A percentile compares a stretch with the other conserved stretches of the same genome.
Evolutionary conservation across 192 early-diverging fungal species (phyloP).

Genomic region (Endogone sp.): DNA sequence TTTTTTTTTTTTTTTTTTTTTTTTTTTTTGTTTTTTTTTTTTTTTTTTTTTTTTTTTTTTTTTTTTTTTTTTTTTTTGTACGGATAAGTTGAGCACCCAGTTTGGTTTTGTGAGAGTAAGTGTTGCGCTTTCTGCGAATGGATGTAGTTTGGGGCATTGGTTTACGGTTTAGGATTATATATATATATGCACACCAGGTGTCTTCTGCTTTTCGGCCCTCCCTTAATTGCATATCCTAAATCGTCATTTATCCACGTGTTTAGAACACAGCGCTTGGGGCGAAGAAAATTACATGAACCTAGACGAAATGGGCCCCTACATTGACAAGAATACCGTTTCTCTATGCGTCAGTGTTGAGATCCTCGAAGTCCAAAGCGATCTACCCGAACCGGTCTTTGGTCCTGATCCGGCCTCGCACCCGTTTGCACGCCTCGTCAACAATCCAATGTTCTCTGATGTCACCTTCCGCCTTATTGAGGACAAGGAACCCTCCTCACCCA

Average conservation of each 20-base stretch:
- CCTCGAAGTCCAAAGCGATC: constrained; percentile 6
- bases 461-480: constrained; percentile 18
- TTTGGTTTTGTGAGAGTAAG: constrained; percentile 27
- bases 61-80: too few species aligned
- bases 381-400: background rate
- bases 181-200: too few species aligned
- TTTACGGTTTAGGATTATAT: too few species aligned
- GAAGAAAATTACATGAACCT: constrained; percentile 21
- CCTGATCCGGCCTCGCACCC: constrained; percentile 4
- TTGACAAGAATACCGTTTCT: constrained; percentile 20
- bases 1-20: too few species aligned
- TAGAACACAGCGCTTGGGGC: constrained; percentile 24
- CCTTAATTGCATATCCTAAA: too few species aligned
- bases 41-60: too few species aligned
- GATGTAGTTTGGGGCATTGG: too few species aligned
- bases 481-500: constrained; percentile 8
- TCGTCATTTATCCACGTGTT: too few species aligned
- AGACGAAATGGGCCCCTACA: constrained; percentile 24
- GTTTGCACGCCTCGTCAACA: constrained; percentile 20
- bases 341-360: constrained; percentile 30
- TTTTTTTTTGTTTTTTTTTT: too few species aligned
- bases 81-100: constrained; percentile 25
- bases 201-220: background rate
- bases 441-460: constrained; percentile 25
- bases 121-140: constrained; percentile 1